Base-by-base conservation (phyloP, 345 rosid genomes). In the Syzygium aromaticum region DNA sequence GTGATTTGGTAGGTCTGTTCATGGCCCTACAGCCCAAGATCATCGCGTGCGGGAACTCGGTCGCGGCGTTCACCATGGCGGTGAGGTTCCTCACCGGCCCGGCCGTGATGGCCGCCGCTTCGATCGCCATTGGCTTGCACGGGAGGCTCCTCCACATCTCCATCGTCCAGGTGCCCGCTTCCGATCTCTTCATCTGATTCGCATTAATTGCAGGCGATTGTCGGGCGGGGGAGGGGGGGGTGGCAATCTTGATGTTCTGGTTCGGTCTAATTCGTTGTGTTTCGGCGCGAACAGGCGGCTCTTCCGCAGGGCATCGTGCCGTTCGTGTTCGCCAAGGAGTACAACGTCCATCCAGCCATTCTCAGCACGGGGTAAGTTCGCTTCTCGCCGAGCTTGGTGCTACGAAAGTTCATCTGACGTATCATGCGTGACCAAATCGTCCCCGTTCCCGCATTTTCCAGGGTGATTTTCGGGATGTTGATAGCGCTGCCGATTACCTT, bases 21-120 rank as follows among this genome's bases (percentile, higher is more conserved):
- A 98, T 98, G 99, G 99, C 99, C 51, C 90, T 98, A 86, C 99
- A 98, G 88, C 99, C 99, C 25, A 98, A 93, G 94, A 95, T 98
- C 52, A 98, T 98, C 64, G 99, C 99, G 49, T 97, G 99, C 88
- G 99, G 99, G 82, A 97, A 97, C 91, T 92, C 97, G 2, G 93
- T 94, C 3, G 99, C 99, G 21, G 40, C 95, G 2, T 96, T 96
- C 38, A 90, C 99, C 22, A 98, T 98, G 99, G 98, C 96, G 0
- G 97, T 96, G 61, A 94, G 99, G 90, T 98, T 98, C 93, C 89
- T 98, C 86, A 93, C 97, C 6, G 99, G 99, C 8, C 99, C 99
- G 6, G 99, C 98, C 7, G 97, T 94, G 82, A 98, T 98, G 98
- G 99, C 99, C 8, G 93, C 94, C 1, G 98, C 99, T 89, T 95